Evolutionary conservation across 2,329 filamentous ascomycete genomes (phyloP).

Genomic region (Hypoxylon sp.): DNA sequence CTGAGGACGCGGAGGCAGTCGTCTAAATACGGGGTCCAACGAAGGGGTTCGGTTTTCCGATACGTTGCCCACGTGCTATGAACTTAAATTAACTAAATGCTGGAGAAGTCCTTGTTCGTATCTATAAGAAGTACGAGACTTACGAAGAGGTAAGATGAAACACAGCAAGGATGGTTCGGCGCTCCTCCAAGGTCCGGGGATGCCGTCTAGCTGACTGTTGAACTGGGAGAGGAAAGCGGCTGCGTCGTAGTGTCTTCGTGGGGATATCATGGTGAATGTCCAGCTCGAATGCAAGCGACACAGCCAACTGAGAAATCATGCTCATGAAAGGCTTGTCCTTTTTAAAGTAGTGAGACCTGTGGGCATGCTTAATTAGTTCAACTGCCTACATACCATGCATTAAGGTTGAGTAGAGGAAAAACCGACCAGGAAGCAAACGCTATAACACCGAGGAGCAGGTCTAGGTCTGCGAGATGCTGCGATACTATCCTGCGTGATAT

Average conservation of each 20-base stretch:
- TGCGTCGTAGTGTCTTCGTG: conserved; percentile 24
- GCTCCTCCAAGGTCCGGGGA: conserved; percentile 44
- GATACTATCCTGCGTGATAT: conserved; percentile 44
- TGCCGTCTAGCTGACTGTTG: conserved; percentile 18
- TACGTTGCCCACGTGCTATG: conserved; percentile 50
- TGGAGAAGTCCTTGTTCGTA: background rate
- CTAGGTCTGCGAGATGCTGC: conserved; percentile 42
- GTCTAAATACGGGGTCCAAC: conserved; percentile 46
- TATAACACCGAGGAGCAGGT: conserved; percentile 42
- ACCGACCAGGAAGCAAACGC: conserved; percentile 46
- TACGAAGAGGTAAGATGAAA: conserved; percentile 52
- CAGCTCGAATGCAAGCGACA: conserved; percentile 48
- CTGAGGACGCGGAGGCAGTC: conserved; percentile 40
- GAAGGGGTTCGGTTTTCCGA: conserved; percentile 46
- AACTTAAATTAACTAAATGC: conserved; percentile 3
- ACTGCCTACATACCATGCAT: background rate
- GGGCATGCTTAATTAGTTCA: conserved; percentile 13
- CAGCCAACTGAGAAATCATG: conserved; percentile 48
- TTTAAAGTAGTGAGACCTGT: conserved; percentile 45
- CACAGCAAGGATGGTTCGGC: conserved; percentile 44
- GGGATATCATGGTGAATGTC: conserved; percentile 43
- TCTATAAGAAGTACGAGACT: conserved; percentile 18
- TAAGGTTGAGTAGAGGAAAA: too few relatives aligned
- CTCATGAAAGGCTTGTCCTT: conserved; percentile 48
- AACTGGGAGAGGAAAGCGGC: conserved; percentile 12